phyloP scores from a whole-genome alignment of 805 yeast species.

The Sugiyamaella floridensis region DNA sequence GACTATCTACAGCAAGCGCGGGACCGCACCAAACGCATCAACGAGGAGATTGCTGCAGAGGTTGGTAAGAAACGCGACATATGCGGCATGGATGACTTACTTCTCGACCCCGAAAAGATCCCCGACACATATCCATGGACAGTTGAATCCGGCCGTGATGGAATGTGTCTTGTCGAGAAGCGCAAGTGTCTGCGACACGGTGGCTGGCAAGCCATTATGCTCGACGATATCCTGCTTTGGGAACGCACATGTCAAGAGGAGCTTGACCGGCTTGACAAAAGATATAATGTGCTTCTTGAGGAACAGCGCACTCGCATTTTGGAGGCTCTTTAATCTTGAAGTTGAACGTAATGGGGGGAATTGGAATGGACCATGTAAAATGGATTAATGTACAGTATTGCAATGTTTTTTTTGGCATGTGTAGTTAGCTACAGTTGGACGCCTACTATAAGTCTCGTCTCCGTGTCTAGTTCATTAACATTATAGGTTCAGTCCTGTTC shows the following conservation, averaged over 20 bases:
- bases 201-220: slow-evolving; percentile 17
- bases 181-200: slow-evolving; percentile 21
- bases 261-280: slow-evolving; percentile 2
- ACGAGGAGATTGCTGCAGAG: slow-evolving; percentile 20
- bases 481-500: slow-evolving; percentile 24
- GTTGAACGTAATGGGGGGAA: too few species aligned
- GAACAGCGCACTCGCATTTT: background rate
- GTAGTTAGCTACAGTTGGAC: too few species aligned
- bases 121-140: background rate
- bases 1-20: slow-evolving; percentile 15
- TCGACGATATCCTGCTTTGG: slow-evolving; percentile 5
- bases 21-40: slow-evolving; percentile 18
- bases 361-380: background rate
- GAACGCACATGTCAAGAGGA: background rate
- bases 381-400: background rate
- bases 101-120: slow-evolving; percentile 10
- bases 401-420: too few species aligned
- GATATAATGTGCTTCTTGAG: background rate
- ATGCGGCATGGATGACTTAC: slow-evolving; percentile 20
- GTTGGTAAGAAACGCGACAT: slow-evolving; percentile 19
- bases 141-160: slow-evolving; percentile 6
- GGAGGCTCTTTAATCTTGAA: background rate
- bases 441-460: slow-evolving; percentile 1
- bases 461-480: background rate
- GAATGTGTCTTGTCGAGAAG: slow-evolving; percentile 16